Percentiles rank a stretch among this genome's conserved stretches.
These are phyloP conservation scores for Gigaspora rosea DNA, from an alignment of 192 early-diverging fungal species.

Conservation along the genomic window DNA sequence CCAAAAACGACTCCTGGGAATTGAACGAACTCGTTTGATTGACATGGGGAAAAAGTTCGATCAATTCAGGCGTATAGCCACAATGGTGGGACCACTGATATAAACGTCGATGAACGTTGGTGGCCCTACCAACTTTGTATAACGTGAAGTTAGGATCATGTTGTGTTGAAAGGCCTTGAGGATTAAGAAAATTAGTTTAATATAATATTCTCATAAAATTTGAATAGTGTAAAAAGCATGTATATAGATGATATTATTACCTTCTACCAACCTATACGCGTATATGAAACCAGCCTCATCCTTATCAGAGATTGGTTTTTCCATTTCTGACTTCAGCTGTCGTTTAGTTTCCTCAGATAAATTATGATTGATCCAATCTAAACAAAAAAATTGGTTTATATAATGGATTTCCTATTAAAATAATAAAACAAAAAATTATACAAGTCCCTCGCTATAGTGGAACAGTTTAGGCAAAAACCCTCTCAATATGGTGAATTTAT, in stretches of 20 bases:
- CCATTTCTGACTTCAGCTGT: slow-evolving; percentile 44
- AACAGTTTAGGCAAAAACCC: too few relatives aligned
- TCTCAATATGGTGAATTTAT: too few relatives aligned
- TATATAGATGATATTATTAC: slow-evolving; percentile 24
- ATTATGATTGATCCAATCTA: slow-evolving; percentile 44
- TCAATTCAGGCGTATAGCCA: slow-evolving; percentile 43
- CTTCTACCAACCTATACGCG: slow-evolving; percentile 44
- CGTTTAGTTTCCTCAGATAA: slow-evolving; percentile 41
- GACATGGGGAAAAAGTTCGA: slow-evolving; percentile 48
- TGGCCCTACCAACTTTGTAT: slow-evolving; percentile 51
- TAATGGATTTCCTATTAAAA: too few relatives aligned
- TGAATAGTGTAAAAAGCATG: background rate
- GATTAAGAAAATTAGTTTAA: background rate
- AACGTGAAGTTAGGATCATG: slow-evolving; percentile 32
- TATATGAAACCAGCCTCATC: slow-evolving; percentile 55
- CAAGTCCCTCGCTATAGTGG: too few relatives aligned
- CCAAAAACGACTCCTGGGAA: slow-evolving; percentile 35
- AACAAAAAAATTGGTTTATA: background rate
- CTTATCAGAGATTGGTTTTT: slow-evolving; percentile 43
- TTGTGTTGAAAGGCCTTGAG: background rate
- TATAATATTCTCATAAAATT: background rate
- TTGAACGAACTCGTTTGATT: background rate
- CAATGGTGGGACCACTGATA: slow-evolving; percentile 52
- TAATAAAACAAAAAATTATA: too few relatives aligned
- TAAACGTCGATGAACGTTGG: slow-evolving; percentile 48